phyloP scores from a whole-genome alignment of 1,139 yeast species.

The Wickerhamomyces sp. region DNA sequence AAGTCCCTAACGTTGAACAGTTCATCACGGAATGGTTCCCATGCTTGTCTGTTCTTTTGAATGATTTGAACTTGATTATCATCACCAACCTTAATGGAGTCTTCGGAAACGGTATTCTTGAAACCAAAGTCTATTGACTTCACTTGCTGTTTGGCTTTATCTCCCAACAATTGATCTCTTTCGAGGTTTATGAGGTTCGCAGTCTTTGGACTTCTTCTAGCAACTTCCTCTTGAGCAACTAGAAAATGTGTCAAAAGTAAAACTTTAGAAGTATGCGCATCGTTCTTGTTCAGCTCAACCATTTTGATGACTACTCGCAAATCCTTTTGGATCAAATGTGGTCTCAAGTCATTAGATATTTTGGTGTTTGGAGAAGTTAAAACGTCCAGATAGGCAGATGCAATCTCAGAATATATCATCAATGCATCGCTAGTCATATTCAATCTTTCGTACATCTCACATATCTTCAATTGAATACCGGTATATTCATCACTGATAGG shows the following conservation, averaged over 20 bases:
- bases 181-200: slow-evolving; percentile 17
- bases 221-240: slow-evolving; percentile 59
- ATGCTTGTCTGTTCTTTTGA: slow-evolving; percentile 38
- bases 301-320: slow-evolving; percentile 64
- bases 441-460: slow-evolving; percentile 77
- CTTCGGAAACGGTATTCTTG: not conserved
- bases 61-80: slow-evolving; percentile 7
- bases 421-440: slow-evolving; percentile 59
- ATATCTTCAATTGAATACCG: slow-evolving; percentile 80
- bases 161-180: slow-evolving; percentile 1
- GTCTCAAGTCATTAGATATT: slow-evolving; percentile 34
- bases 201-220: slow-evolving; percentile 25
- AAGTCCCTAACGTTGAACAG: slow-evolving; percentile 70
- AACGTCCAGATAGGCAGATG: slow-evolving; percentile 57
- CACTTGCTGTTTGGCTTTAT: not conserved
- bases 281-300: slow-evolving; percentile 48
- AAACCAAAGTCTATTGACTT: not conserved
- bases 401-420: slow-evolving; percentile 60
- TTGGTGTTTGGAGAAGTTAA: slow-evolving; percentile 32
- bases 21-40: slow-evolving; percentile 75
- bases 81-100: not conserved
- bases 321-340: slow-evolving; percentile 67
- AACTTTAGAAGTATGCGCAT: slow-evolving; percentile 52
- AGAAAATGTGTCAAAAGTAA: slow-evolving; percentile 58
- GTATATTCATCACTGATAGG: slow-evolving; percentile 68